Evolutionary conservation across 2,329 filamentous ascomycete species (phyloP), one percentile per base, ranked within the genome.

Genomic region (Hysterium pulicare): DNA sequence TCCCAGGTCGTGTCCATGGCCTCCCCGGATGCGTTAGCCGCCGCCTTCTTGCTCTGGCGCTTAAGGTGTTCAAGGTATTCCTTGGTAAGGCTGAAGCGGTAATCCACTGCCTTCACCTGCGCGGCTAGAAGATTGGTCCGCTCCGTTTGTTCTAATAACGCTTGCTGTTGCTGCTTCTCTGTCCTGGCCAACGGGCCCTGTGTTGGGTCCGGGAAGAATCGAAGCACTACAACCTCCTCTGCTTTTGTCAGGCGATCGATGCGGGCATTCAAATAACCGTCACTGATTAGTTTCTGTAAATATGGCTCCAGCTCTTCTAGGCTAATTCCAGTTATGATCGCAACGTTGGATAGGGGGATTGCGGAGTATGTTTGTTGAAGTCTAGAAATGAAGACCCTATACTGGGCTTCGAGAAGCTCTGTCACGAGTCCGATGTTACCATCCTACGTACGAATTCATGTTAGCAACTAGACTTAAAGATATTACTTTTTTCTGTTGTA

Each of bases 311-410:
- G 74, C 26, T 73, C 72, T 4, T 77, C 71, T 0, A 72, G 57
- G n/a, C 72, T 66, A 13, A 72, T 66, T 7, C 73, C 71, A 19
- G 83, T 62, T 15, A 74, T 71, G 21, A 65, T 66, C 0, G 77
- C 70, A 21, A 82, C 74, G 37, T 75, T 74, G 4, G 71, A 64
- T 8, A 84, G 67, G 3, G 78, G 76, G 24, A 84, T 70, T 5
- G 81, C 79, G 23, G 77, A 76, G 59, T 91, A 96, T 3, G 87
- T 82, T 40, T 79, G 77, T 33, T 83, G 82, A 20, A 97, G 74
- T 45, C 82, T 82, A 24, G 84, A 73, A 44, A 97, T 80, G 46
- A 86, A 83, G 71, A 85, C 89, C 54, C 83, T 82, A 53, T 86
- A 82, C 59, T 90, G 87, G 8, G 86, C 82, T 16, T 77, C 71